phyloP scores from a whole-genome alignment of 2,329 filamentous ascomycete species.

The Clarireedia paspali region DNA sequence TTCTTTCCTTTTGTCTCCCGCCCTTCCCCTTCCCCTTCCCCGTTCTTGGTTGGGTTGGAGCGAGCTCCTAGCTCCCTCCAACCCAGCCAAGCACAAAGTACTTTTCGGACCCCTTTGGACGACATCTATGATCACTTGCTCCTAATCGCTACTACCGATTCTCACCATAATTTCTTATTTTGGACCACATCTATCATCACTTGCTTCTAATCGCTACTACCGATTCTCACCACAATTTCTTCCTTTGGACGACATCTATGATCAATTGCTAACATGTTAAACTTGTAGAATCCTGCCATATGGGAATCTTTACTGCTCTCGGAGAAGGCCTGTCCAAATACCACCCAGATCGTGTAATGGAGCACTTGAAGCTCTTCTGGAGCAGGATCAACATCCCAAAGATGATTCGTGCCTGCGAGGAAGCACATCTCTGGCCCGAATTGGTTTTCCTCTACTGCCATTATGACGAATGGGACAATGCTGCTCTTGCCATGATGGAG shows the following conservation, averaged over 20 bases:
- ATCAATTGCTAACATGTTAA: too few relatives aligned
- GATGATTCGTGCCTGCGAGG: conserved; percentile 88
- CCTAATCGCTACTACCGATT: too few relatives aligned
- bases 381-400: conserved; percentile 95
- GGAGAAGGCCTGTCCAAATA: conserved; percentile 92
- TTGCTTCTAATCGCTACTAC: too few relatives aligned
- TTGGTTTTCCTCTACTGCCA: conserved; percentile 97
- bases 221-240: too few relatives aligned
- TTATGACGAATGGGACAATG: conserved; percentile 98
- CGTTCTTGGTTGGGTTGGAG: too few relatives aligned
- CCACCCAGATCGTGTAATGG: conserved; percentile 92
- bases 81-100: too few relatives aligned
- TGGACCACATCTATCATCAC: not conserved
- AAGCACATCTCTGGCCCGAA: conserved; percentile 94
- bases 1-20: not conserved
- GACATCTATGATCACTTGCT: too few relatives aligned
- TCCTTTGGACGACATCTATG: too few relatives aligned
- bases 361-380: conserved; percentile 99
- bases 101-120: too few relatives aligned
- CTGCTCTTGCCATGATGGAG: conserved; percentile 95
- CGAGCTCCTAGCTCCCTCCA: too few relatives aligned
- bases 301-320: conserved; percentile 94
- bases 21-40: too few relatives aligned
- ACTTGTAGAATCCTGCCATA: conserved; percentile 43
- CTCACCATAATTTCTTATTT: not conserved